Evolutionary conservation across 192 early-diverging fungal species (phyloP).

Genomic region (Coemansia sp.): DNA sequence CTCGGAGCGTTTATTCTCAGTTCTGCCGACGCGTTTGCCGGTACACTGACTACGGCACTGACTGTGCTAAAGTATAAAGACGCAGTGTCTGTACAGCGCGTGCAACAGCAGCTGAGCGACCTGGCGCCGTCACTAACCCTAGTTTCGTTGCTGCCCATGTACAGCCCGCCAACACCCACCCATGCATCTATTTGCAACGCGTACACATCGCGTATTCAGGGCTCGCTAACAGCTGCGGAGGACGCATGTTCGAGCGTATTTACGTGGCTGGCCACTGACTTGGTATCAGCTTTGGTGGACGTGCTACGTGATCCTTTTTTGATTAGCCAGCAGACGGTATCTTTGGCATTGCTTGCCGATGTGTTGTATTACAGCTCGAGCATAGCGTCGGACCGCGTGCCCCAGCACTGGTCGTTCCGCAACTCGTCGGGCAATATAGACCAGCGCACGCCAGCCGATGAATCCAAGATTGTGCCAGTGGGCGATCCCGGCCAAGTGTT

Average conservation of each 20-base stretch:
- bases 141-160: constrained; percentile 24
- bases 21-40: constrained; percentile 2
- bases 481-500: constrained; percentile 29
- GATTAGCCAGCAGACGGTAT: constrained; percentile 26
- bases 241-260: constrained; percentile 9
- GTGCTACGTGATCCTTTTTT: constrained; percentile 23
- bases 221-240: not conserved
- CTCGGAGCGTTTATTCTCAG: constrained; percentile 14
- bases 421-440: constrained; percentile 24
- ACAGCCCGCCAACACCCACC: constrained; percentile 31
- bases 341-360: constrained; percentile 22
- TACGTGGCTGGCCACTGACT: constrained; percentile 16
- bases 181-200: constrained; percentile 24
- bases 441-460: not conserved
- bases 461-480: constrained; percentile 1
- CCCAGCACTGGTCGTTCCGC: constrained; percentile 28
- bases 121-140: constrained; percentile 28
- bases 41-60: constrained; percentile 3
- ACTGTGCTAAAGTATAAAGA: constrained; percentile 22
- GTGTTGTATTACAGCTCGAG: constrained; percentile 16
- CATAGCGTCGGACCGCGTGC: constrained; percentile 21
- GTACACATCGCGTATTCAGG: constrained; percentile 20
- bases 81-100: constrained; percentile 14
- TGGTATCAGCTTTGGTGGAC: not conserved
- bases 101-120: constrained; percentile 7